Conservation (phyloP, 192 early-diverging fungal species). For the Pilaira anomala region DNA sequence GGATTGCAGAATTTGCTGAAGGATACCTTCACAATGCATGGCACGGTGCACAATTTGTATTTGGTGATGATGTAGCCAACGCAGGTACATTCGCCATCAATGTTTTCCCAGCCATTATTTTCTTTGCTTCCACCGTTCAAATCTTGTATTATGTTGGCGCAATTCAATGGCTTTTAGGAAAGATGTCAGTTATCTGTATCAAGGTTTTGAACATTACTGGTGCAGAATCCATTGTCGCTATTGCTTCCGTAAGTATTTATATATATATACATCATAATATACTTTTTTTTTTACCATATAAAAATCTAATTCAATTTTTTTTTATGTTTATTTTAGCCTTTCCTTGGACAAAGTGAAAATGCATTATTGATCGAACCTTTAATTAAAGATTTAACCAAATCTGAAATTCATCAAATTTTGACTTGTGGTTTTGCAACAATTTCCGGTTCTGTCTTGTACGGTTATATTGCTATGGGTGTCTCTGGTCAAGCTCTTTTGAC, state of each 20-base stretch:
- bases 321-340: slow-evolving; percentile 55
- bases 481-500: slow-evolving; percentile 68
- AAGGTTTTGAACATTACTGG: slow-evolving; percentile 72
- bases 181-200: slow-evolving; percentile 59
- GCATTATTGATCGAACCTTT: slow-evolving; percentile 80
- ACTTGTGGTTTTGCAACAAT: slow-evolving; percentile 90
- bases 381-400: slow-evolving; percentile 74
- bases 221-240: slow-evolving; percentile 78
- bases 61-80: slow-evolving; percentile 52
- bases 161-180: slow-evolving; percentile 69
- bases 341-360: slow-evolving; percentile 80
- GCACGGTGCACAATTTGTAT: slow-evolving; percentile 66
- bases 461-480: slow-evolving; percentile 71
- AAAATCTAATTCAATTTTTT: no score
- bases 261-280: no score
- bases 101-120: slow-evolving; percentile 85
- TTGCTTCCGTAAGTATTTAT: slow-evolving; percentile 52
- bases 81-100: slow-evolving; percentile 55
- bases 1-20: slow-evolving; percentile 54
- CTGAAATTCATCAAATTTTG: slow-evolving; percentile 86
- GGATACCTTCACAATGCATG: slow-evolving; percentile 64
- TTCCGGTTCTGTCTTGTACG: slow-evolving; percentile 77
- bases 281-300: no score
- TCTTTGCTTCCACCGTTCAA: slow-evolving; percentile 85
- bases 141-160: slow-evolving; percentile 79